phyloP scores from a whole-genome alignment of 2,329 filamentous ascomycete genomes.

The Apiospora marii region DNA sequence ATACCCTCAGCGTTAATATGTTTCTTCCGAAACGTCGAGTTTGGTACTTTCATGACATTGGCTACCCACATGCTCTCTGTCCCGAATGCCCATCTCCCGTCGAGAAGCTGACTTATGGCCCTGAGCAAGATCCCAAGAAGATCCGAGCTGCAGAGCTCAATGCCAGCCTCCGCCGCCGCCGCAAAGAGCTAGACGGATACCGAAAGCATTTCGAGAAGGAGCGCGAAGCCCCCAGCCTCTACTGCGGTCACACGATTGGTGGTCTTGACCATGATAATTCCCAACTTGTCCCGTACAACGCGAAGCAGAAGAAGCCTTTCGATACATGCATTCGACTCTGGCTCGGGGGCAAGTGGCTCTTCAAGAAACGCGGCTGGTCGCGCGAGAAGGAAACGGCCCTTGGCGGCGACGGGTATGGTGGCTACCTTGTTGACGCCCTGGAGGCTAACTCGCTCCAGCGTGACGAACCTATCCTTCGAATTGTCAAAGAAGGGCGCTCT shows the following conservation, averaged over 20 bases:
- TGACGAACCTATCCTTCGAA: not conserved
- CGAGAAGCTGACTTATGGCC: constrained; percentile 30
- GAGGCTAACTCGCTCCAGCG: constrained; percentile 24
- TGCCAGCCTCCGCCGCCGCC: constrained; percentile 30
- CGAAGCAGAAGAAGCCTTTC: constrained; percentile 53
- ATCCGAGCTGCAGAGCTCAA: constrained; percentile 25
- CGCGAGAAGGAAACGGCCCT: constrained; percentile 48
- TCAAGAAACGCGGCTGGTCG: constrained; percentile 51
- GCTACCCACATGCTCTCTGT: constrained; percentile 54
- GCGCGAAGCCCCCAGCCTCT: constrained; percentile 39
- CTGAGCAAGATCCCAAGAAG: constrained; percentile 27
- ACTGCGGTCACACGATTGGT: constrained; percentile 53
- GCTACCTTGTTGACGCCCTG: constrained; percentile 45
- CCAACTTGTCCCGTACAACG: constrained; percentile 54
- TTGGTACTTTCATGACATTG: constrained; percentile 58
- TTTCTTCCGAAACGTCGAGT: constrained; percentile 59
- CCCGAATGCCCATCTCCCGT: constrained; percentile 46
- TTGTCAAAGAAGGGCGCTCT: not conserved
- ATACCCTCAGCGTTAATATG: constrained; percentile 62
- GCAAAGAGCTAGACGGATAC: constrained; percentile 36
- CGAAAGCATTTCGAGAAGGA: constrained; percentile 48
- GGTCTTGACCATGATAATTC: constrained; percentile 54
- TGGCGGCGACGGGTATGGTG: constrained; percentile 53
- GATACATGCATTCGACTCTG: constrained; percentile 56
- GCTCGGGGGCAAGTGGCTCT: constrained; percentile 51